Percentiles rank a stretch among this genome's conserved stretches.
Evolutionary conservation across 331 rosid genomes (phyloP).

Genomic region (Malus hybrid): DNA sequence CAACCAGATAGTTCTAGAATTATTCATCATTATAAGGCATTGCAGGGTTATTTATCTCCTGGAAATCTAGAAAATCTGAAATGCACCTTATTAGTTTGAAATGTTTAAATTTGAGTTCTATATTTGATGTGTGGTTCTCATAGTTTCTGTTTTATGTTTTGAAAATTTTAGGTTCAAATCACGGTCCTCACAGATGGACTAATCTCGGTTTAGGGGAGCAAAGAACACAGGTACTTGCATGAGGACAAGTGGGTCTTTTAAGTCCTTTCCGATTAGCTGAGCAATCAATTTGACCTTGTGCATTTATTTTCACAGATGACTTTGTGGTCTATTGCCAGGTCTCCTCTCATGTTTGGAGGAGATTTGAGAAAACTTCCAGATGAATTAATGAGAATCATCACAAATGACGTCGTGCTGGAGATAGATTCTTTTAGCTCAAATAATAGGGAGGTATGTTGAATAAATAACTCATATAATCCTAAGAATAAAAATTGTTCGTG

Average conservation of each 20-base stretch:
- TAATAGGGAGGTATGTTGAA: conserved; percentile 77
- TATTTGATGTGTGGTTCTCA: not conserved
- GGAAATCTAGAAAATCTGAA: not conserved
- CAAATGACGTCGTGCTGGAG: conserved; percentile 30
- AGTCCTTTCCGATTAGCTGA: not conserved
- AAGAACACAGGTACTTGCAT: conserved; percentile 62
- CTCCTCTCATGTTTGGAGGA: conserved; percentile 98
- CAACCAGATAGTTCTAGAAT: not conserved
- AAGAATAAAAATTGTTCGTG: conserved; percentile 5
- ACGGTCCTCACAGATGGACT: conserved; percentile 70
- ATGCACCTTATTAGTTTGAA: not conserved
- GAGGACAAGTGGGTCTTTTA: not conserved
- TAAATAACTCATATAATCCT: not conserved
- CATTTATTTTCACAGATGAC: conserved; percentile 51
- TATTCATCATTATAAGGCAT: not conserved
- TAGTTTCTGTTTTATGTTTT: not conserved
- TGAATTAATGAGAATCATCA: too few relatives aligned
- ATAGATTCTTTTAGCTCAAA: conserved; percentile 67
- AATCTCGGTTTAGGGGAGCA: conserved; percentile 54
- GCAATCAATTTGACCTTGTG: not conserved
- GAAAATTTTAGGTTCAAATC: conserved; percentile 50
- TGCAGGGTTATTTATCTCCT: not conserved
- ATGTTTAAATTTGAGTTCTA: not conserved
- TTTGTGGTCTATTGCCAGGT: conserved; percentile 83
- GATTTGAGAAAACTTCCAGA: too few relatives aligned